phyloP scores from a whole-genome alignment of 2,329 filamentous ascomycete genomes.

The Phyllosticta citribraziliensis region DNA sequence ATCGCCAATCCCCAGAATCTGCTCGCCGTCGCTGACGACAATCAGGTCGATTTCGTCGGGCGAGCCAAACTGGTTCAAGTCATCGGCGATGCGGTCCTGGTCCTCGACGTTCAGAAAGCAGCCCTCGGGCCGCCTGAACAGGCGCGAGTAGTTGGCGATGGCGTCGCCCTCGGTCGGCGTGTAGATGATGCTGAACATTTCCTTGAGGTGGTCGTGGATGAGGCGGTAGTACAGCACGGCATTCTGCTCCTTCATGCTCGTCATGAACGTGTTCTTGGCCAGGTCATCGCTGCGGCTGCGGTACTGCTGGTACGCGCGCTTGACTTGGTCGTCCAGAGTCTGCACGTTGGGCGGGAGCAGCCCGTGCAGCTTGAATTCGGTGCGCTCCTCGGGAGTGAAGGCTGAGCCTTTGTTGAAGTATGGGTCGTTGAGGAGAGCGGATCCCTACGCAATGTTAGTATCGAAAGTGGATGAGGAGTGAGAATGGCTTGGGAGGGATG shows the following conservation, averaged over 20 bases:
- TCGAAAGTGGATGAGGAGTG: not conserved
- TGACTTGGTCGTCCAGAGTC: conserved; percentile 64
- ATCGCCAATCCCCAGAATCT: conserved; percentile 83
- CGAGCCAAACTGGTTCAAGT: conserved; percentile 57
- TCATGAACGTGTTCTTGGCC: conserved; percentile 81
- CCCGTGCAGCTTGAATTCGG: conserved; percentile 59
- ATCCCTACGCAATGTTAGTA: conserved; percentile 18
- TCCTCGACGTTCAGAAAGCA: conserved; percentile 71
- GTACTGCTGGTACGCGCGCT: conserved; percentile 76
- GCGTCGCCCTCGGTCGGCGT: conserved; percentile 85
- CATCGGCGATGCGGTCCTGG: conserved; percentile 53
- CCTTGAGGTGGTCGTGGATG: conserved; percentile 65
- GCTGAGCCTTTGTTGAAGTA: conserved; percentile 79
- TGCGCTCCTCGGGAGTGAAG: conserved; percentile 60
- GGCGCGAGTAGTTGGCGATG: conserved; percentile 69
- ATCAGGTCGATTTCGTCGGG: conserved; percentile 78
- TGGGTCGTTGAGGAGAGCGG: conserved; percentile 51
- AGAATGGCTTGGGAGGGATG: not conserved
- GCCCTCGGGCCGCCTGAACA: conserved; percentile 71
- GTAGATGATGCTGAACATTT: conserved; percentile 88
- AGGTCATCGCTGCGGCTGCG: conserved; percentile 51
- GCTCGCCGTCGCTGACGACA: conserved; percentile 64
- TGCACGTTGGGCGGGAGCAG: conserved; percentile 64
- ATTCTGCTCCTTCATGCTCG: conserved; percentile 77
- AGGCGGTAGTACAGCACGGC: conserved; percentile 71